These are phyloP conservation scores for Tuber umbilicatum DNA, from an alignment of 495 filamentous ascomycete species.

Conservation along the genomic window DNA sequence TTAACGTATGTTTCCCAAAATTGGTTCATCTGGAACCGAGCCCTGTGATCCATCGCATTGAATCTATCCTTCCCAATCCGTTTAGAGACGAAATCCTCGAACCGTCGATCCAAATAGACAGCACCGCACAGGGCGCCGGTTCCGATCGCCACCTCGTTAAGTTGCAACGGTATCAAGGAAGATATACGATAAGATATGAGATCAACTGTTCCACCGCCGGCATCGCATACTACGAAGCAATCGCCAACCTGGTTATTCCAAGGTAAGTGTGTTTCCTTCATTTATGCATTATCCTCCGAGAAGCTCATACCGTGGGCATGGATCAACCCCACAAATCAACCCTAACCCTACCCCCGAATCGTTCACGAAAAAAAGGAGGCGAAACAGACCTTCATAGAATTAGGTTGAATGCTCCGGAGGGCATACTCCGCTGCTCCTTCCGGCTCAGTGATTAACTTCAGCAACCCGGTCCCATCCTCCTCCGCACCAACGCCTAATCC, in stretches of 20 bases:
- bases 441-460: conserved; percentile 47
- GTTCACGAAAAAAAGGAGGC: not conserved
- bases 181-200: conserved; percentile 48
- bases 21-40: conserved; percentile 56
- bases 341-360: conserved; percentile 24
- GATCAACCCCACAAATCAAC: conserved; percentile 7
- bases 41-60: conserved; percentile 52
- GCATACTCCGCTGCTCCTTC: conserved; percentile 50
- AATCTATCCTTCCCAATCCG: conserved; percentile 54
- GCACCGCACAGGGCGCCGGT: conserved; percentile 62
- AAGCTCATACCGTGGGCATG: not conserved
- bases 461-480: conserved; percentile 9
- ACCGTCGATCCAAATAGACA: conserved; percentile 63
- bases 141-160: conserved; percentile 44
- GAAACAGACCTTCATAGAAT: conserved; percentile 40
- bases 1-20: conserved; percentile 65
- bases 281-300: not conserved
- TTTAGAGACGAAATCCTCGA: conserved; percentile 59
- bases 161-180: conserved; percentile 40
- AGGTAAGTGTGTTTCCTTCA: not conserved
- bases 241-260: conserved; percentile 41
- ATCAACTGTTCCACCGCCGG: conserved; percentile 49
- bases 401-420: conserved; percentile 55
- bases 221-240: conserved; percentile 48
- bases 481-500: conserved; percentile 51